Conservation (phyloP, 2,329 filamentous ascomycete species). For the Keithomyces neogunnii region DNA sequence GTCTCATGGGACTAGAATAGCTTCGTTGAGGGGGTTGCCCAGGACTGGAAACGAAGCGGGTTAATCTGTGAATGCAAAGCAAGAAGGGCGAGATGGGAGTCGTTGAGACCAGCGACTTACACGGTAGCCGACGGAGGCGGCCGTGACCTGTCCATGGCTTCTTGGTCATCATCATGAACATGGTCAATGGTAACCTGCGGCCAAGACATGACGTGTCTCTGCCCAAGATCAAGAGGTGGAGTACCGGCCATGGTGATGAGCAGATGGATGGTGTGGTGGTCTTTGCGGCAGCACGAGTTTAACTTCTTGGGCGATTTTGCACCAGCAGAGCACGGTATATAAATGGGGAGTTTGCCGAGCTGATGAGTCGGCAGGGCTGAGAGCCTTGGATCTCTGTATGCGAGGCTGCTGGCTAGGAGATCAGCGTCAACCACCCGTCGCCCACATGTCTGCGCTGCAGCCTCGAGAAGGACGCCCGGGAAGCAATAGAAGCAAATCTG, state of each 20-base stretch:
- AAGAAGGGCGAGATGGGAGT: not conserved
- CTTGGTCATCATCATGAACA: constrained; percentile 11
- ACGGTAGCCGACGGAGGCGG: constrained; percentile 23
- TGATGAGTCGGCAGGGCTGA: not conserved
- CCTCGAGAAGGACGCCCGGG: too few species aligned
- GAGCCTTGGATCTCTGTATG: not conserved
- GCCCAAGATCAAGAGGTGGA: not conserved
- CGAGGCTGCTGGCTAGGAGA: constrained; percentile 2
- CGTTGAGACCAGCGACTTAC: constrained; percentile 26
- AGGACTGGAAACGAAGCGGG: constrained; percentile 24
- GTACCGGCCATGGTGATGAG: constrained; percentile 1
- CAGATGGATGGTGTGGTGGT: not conserved
- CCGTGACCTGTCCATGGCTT: constrained; percentile 11
- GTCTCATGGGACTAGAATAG: constrained; percentile 46
- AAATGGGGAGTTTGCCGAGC: too few species aligned
- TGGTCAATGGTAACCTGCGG: constrained; percentile 21
- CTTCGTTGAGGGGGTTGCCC: constrained; percentile 29
- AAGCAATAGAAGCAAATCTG: too few species aligned
- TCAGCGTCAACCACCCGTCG: not conserved
- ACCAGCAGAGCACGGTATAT: too few species aligned
- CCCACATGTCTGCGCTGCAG: not conserved
- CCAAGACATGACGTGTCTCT: constrained; percentile 11
- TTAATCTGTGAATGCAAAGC: not conserved
- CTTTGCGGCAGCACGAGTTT: not conserved
- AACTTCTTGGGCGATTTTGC: too few species aligned